Conservation (phyloP, 2,329 filamentous ascomycete species). For the Trichocomaceae sp. region DNA sequence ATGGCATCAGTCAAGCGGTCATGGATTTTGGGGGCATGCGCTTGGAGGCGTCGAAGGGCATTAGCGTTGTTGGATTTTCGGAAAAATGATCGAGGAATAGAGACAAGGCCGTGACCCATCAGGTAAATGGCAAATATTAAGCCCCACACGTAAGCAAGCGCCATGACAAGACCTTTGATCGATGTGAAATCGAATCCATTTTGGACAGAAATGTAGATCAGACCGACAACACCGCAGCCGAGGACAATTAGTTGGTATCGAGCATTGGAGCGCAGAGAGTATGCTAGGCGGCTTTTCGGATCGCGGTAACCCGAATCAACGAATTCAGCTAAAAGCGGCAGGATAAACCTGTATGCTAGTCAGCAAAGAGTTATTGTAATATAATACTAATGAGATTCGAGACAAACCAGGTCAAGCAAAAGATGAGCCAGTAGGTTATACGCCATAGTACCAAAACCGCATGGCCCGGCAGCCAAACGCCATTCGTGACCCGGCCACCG, state of each 20-base stretch:
- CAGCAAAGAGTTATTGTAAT: not conserved
- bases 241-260: slow-evolving; percentile 81
- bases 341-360: slow-evolving; percentile 61
- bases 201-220: slow-evolving; percentile 75
- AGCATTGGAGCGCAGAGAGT: slow-evolving; percentile 80
- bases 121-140: slow-evolving; percentile 87
- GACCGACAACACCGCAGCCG: slow-evolving; percentile 60
- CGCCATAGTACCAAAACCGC: slow-evolving; percentile 84
- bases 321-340: slow-evolving; percentile 90
- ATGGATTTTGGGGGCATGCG: slow-evolving; percentile 70
- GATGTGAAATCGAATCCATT: slow-evolving; percentile 66
- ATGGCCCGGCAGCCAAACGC: slow-evolving; percentile 77
- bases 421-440: slow-evolving; percentile 95
- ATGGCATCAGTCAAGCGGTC: slow-evolving; percentile 84
- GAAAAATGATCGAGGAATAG: slow-evolving; percentile 75
- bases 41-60: slow-evolving; percentile 67
- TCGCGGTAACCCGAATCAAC: slow-evolving; percentile 90
- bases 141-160: slow-evolving; percentile 89
- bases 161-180: slow-evolving; percentile 83
- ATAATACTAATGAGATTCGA: not conserved
- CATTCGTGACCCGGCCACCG: slow-evolving; percentile 64
- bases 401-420: slow-evolving; percentile 79
- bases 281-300: slow-evolving; percentile 69
- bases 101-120: slow-evolving; percentile 94
- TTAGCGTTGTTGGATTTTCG: slow-evolving; percentile 70